Percentiles rank a stretch among this genome's conserved stretches.
Conservation (phyloP, 768 basidiomycete genomes). For the Lentinula lateritia region DNA sequence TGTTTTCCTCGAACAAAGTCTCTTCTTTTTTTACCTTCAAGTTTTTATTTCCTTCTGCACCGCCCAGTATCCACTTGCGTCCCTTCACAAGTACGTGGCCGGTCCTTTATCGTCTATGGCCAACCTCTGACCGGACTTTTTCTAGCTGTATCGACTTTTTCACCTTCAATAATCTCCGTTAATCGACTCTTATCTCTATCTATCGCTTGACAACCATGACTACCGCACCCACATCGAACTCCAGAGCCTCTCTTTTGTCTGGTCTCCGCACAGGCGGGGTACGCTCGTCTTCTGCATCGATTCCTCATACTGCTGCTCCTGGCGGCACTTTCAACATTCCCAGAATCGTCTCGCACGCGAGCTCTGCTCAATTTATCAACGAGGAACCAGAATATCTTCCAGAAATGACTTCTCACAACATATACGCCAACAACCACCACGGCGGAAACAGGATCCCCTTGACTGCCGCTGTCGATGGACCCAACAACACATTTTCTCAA, state of each 20-base stretch:
- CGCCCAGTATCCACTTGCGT: constrained; percentile 14
- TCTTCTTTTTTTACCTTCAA: constrained; percentile 12
- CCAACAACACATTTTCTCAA: constrained; percentile 62
- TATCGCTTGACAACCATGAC: constrained; percentile 30
- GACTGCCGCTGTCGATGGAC: constrained; percentile 69
- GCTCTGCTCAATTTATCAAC: constrained; percentile 36
- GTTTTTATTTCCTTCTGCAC: constrained; percentile 25
- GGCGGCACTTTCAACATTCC: constrained; percentile 58
- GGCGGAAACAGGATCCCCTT: constrained; percentile 43
- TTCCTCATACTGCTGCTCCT: constrained; percentile 69
- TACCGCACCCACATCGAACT: constrained; percentile 39
- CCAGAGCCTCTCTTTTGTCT: constrained; percentile 80
- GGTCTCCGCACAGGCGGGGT: constrained; percentile 90
- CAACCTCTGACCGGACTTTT: constrained; percentile 8
- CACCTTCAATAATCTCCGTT: constrained; percentile 23
- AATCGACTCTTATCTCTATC: constrained; percentile 11
- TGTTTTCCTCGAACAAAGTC: constrained; percentile 7
- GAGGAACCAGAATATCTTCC: constrained; percentile 57
- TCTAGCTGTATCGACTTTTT: constrained; percentile 27
- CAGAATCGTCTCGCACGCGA: constrained; percentile 45
- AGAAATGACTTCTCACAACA: constrained; percentile 48
- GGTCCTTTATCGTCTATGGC: constrained; percentile 7
- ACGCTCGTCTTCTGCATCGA: constrained; percentile 57
- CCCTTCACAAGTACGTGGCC: constrained; percentile 10
- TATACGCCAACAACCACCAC: constrained; percentile 40